Evolutionary conservation across 495 filamentous ascomycete species (phyloP), one percentile per base, ranked within the genome.

Genomic region (Talaromyces adpressus): DNA sequence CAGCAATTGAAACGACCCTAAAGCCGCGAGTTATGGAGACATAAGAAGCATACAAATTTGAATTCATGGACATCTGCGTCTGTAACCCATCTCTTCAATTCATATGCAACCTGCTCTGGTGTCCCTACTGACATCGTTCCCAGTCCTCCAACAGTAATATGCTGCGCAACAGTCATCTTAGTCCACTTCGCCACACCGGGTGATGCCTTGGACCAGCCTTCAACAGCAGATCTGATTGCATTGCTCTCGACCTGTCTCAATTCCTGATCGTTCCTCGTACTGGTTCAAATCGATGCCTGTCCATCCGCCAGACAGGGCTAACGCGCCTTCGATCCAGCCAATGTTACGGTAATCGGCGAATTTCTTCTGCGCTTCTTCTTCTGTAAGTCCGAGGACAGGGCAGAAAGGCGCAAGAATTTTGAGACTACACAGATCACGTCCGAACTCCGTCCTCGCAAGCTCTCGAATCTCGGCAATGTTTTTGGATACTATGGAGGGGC

Each of bases 1-100:
- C 45, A 4, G 14, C 14, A 39, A 63, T 66, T 69, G 63, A 27
- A 30, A 62, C n/a, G n/a, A n/a, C 11, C 20, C 47, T 27, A 29
- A 4, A n/a, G n/a, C 18, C 2, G 9, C 23, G 29, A 14, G 6
- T n/a, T n/a, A 20, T 25, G 5, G 23, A 45, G 7, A 47, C n/a
- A 11, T 25, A 16, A 25, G 22, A 11, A 12, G 64, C 76, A 62
- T 66, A 81, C 79, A 67, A 87, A 66, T 57, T 87, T 88, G 66
- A 87, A 88, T 20, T 85, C 85, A 72, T 89, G 86, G 14, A 88
- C 74, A 70, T 86, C 85, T 0, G 81, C 85, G 63, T 87, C 85
- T 23, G 75, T 62, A 2, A 85, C 73, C 87, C 85, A 89, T 3
- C 73, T 73, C 70, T 87, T 84, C 76, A 89, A 73, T 20, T 80